Base-by-base conservation (phyloP, 208 protist genomes). In the Naegleria gruberi region DNA sequence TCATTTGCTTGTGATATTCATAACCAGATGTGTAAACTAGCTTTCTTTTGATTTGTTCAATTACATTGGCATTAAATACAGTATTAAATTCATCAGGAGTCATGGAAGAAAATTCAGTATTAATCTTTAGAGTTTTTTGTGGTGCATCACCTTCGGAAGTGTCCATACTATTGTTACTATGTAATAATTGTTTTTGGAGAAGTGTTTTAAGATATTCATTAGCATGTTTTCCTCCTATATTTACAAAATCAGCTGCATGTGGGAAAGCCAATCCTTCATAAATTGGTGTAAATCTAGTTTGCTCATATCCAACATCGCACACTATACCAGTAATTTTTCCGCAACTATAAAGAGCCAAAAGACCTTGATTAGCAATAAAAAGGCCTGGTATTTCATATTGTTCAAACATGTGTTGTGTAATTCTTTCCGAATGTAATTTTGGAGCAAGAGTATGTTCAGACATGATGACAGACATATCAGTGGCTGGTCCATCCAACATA, bases 281-380 rank as follows among this genome's bases (percentile, higher is more conserved):
- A 19, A 98, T 90, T 15, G 97, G 97, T 57, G 97, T 95, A 2
- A 96, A 94, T 34, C 95, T 83, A 2, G 96, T 96, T 37, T 94
- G 65, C 90, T 97, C 96, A 82, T 95, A 93, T 41, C 97, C 97
- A 88, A 95, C 97, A 91, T 98, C 97, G 89, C 98, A 88, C 55
- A 98, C 97, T 0, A 98, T 90, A 12, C 97, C 97, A 17, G 96
- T 98, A 30, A 96, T 98, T 44, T 96, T 91, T 17, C 97, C 97
- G 90, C 97, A 97, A 55, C 94, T 93, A 94, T 98, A 98, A 55
- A 98, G 91, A 46, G 96, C 97, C 73, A 98, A 92, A 90, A 98
- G 95, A 91, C 96, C 95, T 84, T 94, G 92, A 82, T 92, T 93
- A 8, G 65, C 82, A 44, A 94, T 73, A 51, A 90, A 94, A 41